Base-by-base conservation (phyloP, 352 stramenopile genomes). In the Globisporangium spinosum region DNA sequence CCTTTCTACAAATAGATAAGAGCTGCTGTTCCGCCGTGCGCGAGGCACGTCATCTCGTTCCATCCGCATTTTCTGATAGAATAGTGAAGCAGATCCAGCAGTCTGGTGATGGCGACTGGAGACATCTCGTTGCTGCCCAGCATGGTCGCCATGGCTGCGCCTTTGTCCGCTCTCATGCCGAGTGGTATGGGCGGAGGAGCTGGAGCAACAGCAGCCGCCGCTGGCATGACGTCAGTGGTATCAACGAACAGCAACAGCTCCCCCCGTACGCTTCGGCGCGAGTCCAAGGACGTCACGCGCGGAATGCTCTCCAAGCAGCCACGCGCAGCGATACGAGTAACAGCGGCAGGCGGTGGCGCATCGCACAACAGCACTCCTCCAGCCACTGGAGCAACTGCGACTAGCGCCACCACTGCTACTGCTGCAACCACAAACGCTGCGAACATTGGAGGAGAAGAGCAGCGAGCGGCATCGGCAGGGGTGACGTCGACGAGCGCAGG, bases 301-400 rank as follows among this genome's bases (percentile, higher is more conserved):
- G 47, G 65, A 4, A 70, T 70, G 58, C 47, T 66, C 6, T 61
- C 58, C 10, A 70, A 65, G 35, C 65, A 70, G 3, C 65, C 65
- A 25, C 65, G 65, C 2, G 65, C 65, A 13, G 58, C 58, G 6
- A 35, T 56, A 32, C 58, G 65, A 10, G 22, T 47, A 15, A n/a
- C 32, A 38, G n/a, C 25, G 10, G 9, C 55, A 9, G 47, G 40
- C 1, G 23, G 40, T 9, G 27, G 20, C 1, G 25, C 54, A 17
- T 20, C 49, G n/a, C 62, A n/a, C 32, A 64, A 35, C 27, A 57
- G 7, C 1, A 32, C 20, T 9, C 5, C 47, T 6, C 9, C 29
- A 35, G 2, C 35, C 1, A 22, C 7, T 25, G 27, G 43, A 47
- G 23, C 40, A 15, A 2, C 43, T 22, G 5, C 17, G 6, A 51